Base-by-base conservation (phyloP, 2,329 filamentous ascomycete species). In the Neonectria coccinea region DNA sequence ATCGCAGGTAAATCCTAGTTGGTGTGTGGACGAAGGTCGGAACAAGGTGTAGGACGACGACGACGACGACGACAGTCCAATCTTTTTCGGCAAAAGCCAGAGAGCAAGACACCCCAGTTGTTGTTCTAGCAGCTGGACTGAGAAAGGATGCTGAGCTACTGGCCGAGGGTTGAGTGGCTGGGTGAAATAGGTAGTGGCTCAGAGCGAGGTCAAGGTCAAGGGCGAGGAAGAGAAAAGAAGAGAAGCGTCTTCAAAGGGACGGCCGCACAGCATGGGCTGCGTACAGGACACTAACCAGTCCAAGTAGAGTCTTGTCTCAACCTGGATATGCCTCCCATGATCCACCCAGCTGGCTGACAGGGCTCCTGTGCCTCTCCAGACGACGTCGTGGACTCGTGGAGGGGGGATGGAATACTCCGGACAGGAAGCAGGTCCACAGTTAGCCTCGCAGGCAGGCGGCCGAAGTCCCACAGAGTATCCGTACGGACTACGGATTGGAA, bases 321-420 rank as follows among this genome's bases (percentile, higher is more conserved):
- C 58, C 56, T 65, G 63, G 73, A 58, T 62, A 65, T 63, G 66
- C 67, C 69, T 70, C 66, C 66, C 65, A 72, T 70, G 67, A 68
- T 70, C 72, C 72, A 74, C 72, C 59, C 54, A 63, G 62, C 64
- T 64, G 56, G 64, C 69, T 72, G 72, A 64, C 72, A 71, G 72
- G 72, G 70, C 62, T 59, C 60, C 48, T 64, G 52, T 41, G 47
- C 41, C 47, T 64, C 61, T 52, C 36, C 25, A 57, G 53, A 57
- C 44, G 54, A 41, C 33, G 47, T 65, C 63, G 64, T 68, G 70
- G 70, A 67, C 72, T 36, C 33, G 66, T 58, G 47, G 59, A 69
- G 56, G 61, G 33, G 61, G 33, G 61, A 61, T 52, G 39, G 44
- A 54, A 59, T 33, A 33, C 29, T 51, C 31, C n/a, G 39, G 51